A percentile compares a stretch with the other conserved stretches of the same genome.
Evolutionary conservation across 2,329 filamentous ascomycete genomes (phyloP).

Genomic region (Pseudophaeomoniella oleicola): DNA sequence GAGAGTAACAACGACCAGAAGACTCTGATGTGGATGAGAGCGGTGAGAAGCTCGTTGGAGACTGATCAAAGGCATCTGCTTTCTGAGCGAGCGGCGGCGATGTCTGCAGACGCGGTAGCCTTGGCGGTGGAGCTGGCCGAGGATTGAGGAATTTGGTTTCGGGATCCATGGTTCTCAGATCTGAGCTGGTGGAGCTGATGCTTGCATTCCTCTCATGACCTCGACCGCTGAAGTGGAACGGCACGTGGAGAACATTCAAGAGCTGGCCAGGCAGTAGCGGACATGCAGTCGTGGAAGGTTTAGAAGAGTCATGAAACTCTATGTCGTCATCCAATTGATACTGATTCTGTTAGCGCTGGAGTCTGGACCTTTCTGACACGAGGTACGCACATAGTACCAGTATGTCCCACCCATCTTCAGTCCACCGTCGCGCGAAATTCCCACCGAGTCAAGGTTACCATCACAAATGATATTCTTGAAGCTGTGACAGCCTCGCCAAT

Average conservation of each 20-base stretch:
- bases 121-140: conserved; percentile 39
- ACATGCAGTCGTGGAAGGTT: conserved; percentile 64
- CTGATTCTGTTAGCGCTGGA: conserved; percentile 30
- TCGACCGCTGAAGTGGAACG: conserved; percentile 43
- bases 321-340: conserved; percentile 69
- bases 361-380: conserved; percentile 2
- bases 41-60: not conserved
- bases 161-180: conserved; percentile 64
- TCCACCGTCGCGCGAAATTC: conserved; percentile 50
- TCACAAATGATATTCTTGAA: conserved; percentile 79
- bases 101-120: conserved; percentile 29
- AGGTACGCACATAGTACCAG: conserved; percentile 73
- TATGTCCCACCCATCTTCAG: conserved; percentile 88
- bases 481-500: conserved; percentile 78
- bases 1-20: not conserved
- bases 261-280: conserved; percentile 77
- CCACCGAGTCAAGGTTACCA: conserved; percentile 42
- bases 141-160: conserved; percentile 61
- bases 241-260: conserved; percentile 73
- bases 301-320: conserved; percentile 59
- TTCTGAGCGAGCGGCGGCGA: conserved; percentile 20
- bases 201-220: conserved; percentile 42
- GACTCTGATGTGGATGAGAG: not conserved
- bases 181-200: conserved; percentile 41
- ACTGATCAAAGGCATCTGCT: not conserved